Evolutionary conservation across 2,329 filamentous ascomycete species (phyloP).

Genomic region (Atkinsonella texensis): DNA sequence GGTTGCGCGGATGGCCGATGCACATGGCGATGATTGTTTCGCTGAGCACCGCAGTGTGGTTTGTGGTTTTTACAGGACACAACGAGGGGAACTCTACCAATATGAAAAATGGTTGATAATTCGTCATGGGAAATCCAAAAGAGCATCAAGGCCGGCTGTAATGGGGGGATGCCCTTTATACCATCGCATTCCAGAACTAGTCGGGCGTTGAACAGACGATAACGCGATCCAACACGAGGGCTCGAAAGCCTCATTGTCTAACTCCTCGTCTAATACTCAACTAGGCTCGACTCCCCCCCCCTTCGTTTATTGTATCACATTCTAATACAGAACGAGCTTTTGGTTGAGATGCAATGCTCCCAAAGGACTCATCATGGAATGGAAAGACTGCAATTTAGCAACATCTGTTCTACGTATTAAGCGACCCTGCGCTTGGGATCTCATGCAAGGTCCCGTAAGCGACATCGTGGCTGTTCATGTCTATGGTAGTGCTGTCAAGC

Average conservation of each 20-base stretch:
- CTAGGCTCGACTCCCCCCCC: neutral
- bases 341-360: neutral
- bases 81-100: neutral
- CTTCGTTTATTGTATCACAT: neutral
- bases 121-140: neutral
- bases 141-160: neutral
- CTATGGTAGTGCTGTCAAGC: neutral
- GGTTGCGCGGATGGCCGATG: slow-evolving; percentile 3
- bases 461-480: neutral
- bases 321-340: neutral
- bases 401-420: neutral
- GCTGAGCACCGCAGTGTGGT: neutral
- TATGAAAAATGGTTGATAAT: neutral
- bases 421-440: neutral
- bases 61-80: neutral
- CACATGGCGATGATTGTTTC: slow-evolving; percentile 4
- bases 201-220: neutral
- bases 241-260: neutral
- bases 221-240: neutral
- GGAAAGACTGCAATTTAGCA: neutral
- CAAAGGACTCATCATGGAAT: neutral
- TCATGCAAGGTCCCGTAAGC: slow-evolving; percentile 1
- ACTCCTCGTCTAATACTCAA: neutral
- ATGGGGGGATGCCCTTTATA: neutral
- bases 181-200: neutral